phyloP scores from a whole-genome alignment of 2,329 filamentous ascomycete species.

The Pseudogymnoascus sp. region DNA sequence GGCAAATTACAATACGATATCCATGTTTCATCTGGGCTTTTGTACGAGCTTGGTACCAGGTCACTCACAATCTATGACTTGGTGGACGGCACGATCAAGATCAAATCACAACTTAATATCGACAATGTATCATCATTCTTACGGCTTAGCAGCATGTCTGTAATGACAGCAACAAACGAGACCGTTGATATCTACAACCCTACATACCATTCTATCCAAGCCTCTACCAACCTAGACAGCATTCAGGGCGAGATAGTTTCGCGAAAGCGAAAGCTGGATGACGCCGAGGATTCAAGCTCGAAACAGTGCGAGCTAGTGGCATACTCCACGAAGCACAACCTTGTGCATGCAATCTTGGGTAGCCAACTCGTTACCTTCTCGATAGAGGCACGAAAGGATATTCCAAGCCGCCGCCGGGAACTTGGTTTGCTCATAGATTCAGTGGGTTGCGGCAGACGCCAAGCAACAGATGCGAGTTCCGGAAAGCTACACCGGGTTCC shows the following conservation, averaged over 20 bases:
- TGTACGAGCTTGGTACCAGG: conserved; percentile 50
- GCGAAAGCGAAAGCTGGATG: conserved; percentile 21
- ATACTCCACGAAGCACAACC: conserved; percentile 58
- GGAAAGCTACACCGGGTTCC: conserved; percentile 24
- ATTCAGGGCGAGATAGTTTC: conserved; percentile 12
- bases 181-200: conserved; percentile 60
- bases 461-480: conserved; percentile 31
- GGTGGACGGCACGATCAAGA: conserved; percentile 50
- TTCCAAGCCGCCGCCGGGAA: conserved; percentile 46
- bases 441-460: conserved; percentile 50
- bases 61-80: conserved; percentile 56
- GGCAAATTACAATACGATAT: conserved; percentile 39
- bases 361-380: conserved; percentile 60
- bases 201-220: conserved; percentile 48
- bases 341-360: conserved; percentile 56
- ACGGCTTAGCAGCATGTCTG: conserved; percentile 56
- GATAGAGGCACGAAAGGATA: conserved; percentile 50
- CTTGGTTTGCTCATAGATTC: conserved; percentile 64
- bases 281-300: conserved; percentile 9
- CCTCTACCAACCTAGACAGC: conserved; percentile 29
- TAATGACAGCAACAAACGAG: conserved; percentile 51
- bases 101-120: conserved; percentile 45
- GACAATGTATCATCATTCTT: conserved; percentile 52
- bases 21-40: conserved; percentile 53
- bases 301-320: conserved; percentile 40